Percentiles rank a stretch among this genome's conserved stretches.
These are phyloP conservation scores for Colletotrichum sp. DNA, from an alignment of 2,329 filamentous ascomycete genomes.

Conservation along the genomic window DNA sequence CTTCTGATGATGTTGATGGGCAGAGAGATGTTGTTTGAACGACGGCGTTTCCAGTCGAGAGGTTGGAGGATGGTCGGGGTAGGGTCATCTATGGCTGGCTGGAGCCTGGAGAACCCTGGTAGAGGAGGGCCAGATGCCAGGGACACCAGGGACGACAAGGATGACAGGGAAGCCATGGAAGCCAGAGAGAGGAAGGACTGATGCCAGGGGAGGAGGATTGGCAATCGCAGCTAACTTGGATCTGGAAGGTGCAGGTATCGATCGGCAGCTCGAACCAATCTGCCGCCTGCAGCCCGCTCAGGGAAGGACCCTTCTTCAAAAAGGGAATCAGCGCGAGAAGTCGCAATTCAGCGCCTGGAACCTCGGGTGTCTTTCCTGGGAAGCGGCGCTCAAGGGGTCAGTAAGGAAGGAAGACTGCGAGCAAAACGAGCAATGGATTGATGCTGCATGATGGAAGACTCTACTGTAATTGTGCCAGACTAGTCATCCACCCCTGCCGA, in stretches of 20 bases:
- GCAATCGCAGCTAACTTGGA: neutral
- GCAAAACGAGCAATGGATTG: neutral
- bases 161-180: too few species aligned
- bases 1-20: neutral
- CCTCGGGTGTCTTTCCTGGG: neutral
- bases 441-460: neutral
- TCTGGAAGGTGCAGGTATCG: rapidly evolving
- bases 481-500: neutral
- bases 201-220: neutral
- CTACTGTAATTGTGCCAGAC: neutral
- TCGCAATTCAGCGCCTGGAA: too few species aligned
- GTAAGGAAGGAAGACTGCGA: neutral
- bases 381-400: neutral
- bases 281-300: neutral
- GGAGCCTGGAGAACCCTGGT: neutral
- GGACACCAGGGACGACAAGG: neutral
- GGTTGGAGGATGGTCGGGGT: neutral
- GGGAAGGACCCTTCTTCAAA: neutral
- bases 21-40: neutral
- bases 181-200: too few species aligned
- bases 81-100: neutral
- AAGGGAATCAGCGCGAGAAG: too few species aligned
- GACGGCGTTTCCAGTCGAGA: neutral
- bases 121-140: neutral
- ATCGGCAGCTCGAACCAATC: neutral